Evolutionary conservation across 148 eudicot genomes (phyloP).

Genomic region (Heliosperma pusillum): DNA sequence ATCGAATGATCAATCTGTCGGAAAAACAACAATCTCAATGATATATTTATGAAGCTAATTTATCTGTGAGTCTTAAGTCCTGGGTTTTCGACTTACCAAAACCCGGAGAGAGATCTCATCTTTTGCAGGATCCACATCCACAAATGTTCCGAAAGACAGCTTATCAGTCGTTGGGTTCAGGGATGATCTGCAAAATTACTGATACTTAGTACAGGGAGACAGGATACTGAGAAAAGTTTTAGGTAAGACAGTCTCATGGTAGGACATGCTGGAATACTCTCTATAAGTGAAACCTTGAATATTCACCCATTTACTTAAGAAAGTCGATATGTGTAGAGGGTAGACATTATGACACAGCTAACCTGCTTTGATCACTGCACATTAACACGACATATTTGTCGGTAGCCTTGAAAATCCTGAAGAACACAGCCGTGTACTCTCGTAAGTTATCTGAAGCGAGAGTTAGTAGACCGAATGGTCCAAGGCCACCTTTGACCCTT

Average conservation of each 20-base stretch:
- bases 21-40: background rate
- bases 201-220: background rate
- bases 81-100: slow-evolving; percentile 20
- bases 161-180: slow-evolving; percentile 42
- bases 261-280: background rate
- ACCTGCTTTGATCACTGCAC: slow-evolving; percentile 43
- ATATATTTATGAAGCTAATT: background rate
- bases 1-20: slow-evolving; percentile 63
- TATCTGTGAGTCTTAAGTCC: background rate
- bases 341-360: background rate
- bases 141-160: slow-evolving; percentile 44
- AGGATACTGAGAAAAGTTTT: background rate
- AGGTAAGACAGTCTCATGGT: background rate
- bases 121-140: slow-evolving; percentile 47
- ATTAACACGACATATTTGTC: slow-evolving; percentile 32
- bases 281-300: background rate
- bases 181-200: slow-evolving; percentile 34
- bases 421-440: slow-evolving; percentile 41
- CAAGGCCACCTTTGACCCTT: slow-evolving; percentile 23
- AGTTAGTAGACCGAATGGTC: slow-evolving; percentile 38
- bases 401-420: slow-evolving; percentile 31
- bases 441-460: slow-evolving; percentile 29
- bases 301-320: background rate
- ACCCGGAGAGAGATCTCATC: slow-evolving; percentile 38
- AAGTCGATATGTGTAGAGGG: background rate